Evolutionary conservation across 305 asterid genomes (phyloP).

Genomic region (Withania somnifera): DNA sequence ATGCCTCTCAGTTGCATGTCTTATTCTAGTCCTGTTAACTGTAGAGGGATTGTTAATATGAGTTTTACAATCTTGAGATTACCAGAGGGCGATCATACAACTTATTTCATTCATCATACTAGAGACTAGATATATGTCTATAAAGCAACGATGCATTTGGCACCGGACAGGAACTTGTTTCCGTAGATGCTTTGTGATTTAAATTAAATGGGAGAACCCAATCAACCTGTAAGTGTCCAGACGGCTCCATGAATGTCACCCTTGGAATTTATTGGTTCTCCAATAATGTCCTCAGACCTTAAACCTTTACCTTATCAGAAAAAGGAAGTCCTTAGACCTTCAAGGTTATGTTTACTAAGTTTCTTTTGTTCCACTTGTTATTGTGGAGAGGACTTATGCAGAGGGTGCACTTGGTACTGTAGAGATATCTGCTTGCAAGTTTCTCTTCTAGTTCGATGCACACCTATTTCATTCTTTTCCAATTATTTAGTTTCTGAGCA

Average conservation of each 20-base stretch:
- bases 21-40: not conserved
- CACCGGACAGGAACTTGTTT: not conserved
- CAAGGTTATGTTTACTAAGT: not conserved
- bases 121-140: not conserved
- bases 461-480: not conserved
- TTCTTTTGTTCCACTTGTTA: not conserved
- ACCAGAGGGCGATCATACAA: not conserved
- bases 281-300: not conserved
- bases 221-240: not conserved
- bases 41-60: not conserved
- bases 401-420: not conserved
- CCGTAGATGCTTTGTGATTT: not conserved
- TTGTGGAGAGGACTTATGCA: not conserved
- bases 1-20: conserved; percentile 2
- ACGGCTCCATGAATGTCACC: not conserved
- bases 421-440: not conserved
- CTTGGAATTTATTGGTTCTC: not conserved
- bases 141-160: not conserved
- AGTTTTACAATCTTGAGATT: not conserved
- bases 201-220: not conserved
- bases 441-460: not conserved
- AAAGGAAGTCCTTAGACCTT: not conserved
- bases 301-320: not conserved
- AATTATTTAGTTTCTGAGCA: not conserved
- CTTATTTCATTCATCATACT: not conserved